Evolutionary conservation across 2,329 filamentous ascomycete genomes (phyloP).

Genomic region (Microdochium nivale): DNA sequence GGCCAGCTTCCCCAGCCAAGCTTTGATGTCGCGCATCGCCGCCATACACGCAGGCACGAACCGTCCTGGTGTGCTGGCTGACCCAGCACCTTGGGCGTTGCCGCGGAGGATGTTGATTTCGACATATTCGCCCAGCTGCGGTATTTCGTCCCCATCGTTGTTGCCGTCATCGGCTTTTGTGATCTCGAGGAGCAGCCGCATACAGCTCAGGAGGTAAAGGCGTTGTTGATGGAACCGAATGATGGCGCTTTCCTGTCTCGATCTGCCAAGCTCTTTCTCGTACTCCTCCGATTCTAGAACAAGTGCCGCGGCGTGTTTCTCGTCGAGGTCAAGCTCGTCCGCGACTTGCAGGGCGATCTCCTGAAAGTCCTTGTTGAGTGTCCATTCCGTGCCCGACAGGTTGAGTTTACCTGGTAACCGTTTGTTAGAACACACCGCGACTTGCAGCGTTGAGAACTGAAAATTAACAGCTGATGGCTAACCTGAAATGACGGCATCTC

Average conservation of each 20-base stretch:
- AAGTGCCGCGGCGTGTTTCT: conserved; percentile 71
- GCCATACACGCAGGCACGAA: conserved; percentile 69
- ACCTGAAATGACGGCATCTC: conserved; percentile 63
- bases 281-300: conserved; percentile 68
- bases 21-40: conserved; percentile 68
- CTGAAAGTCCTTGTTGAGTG: conserved; percentile 80
- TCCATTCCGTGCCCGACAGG: conserved; percentile 64
- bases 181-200: conserved; percentile 70
- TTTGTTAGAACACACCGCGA: conserved; percentile 9
- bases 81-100: conserved; percentile 31
- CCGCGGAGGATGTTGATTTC: conserved; percentile 48
- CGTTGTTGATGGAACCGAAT: conserved; percentile 84
- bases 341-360: conserved; percentile 74
- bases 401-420: conserved; percentile 59
- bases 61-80: conserved; percentile 37
- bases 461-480: conserved; percentile 17
- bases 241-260: conserved; percentile 69
- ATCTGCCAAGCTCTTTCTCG: conserved; percentile 58
- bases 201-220: conserved; percentile 72
- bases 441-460: no score
- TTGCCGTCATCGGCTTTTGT: conserved; percentile 52
- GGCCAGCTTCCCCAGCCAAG: conserved; percentile 64
- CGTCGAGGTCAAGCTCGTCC: conserved; percentile 84
- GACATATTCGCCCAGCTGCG: conserved; percentile 46
- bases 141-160: conserved; percentile 39